Evolutionary conservation across 2,329 filamentous ascomycete species (phyloP).

Genomic region (Aspergillus glaucus): DNA sequence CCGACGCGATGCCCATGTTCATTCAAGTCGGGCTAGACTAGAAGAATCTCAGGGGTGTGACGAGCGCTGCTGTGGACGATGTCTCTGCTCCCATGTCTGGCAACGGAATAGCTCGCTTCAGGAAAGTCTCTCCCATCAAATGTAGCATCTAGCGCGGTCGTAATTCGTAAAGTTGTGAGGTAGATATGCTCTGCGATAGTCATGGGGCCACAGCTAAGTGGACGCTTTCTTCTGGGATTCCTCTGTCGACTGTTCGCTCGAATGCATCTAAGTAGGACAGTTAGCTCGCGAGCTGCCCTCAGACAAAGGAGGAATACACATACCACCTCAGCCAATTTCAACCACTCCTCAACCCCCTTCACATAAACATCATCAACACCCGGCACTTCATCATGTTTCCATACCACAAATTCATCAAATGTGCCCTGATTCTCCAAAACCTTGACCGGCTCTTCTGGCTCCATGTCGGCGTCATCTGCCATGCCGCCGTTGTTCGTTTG

Average conservation of each 20-base stretch:
- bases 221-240: neutral
- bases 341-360: conserved; percentile 73
- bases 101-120: too few relatives aligned
- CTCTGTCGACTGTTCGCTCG: conserved; percentile 1
- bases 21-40: too few relatives aligned
- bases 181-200: neutral
- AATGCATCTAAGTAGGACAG: conserved; percentile 21
- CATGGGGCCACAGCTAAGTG: neutral
- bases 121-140: too few relatives aligned
- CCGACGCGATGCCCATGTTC: too few relatives aligned
- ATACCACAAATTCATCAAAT: conserved; percentile 74
- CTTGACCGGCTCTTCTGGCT: conserved; percentile 46
- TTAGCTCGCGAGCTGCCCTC: conserved; percentile 4
- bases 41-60: too few relatives aligned
- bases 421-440: conserved; percentile 57
- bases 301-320: conserved; percentile 16
- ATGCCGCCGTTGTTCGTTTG: conserved; percentile 35
- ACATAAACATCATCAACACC: conserved; percentile 64
- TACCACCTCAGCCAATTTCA: conserved; percentile 64
- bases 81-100: too few relatives aligned
- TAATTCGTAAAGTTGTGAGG: too few relatives aligned
- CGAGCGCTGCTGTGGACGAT: too few relatives aligned
- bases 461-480: conserved; percentile 41
- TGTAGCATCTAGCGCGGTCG: too few relatives aligned
- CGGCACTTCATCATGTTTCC: conserved; percentile 68